Evolutionary conservation across 2,329 filamentous ascomycete species (phyloP), one percentile per base, ranked within the genome.

Genomic region (Hymenoscyphus repandus): DNA sequence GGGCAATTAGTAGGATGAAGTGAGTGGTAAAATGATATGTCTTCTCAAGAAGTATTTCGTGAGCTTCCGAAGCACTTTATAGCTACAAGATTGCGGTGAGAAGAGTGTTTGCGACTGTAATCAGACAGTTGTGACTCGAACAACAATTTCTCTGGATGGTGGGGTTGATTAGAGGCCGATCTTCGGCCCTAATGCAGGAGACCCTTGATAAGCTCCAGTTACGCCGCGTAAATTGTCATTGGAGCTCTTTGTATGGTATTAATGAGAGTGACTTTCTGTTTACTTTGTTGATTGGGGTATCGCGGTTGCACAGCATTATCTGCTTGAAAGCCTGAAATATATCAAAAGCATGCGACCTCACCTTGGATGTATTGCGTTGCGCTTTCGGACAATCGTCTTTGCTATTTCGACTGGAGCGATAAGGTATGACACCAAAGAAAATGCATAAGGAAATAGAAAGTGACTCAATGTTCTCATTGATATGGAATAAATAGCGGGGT

Each of bases 61-160:
- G 15, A 17, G 31, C 6, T 34, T 32, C 33, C 12, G 17, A 11
- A 33, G 31, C 7, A 45, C 15, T 11, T 33, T 17, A 30, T 33
- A 17, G 27, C n/a, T n/a, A n/a, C n/a, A n/a, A n/a, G n/a, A n/a
- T 45, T 45, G 6, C 33, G 42, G 27, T 2, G 42, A 20, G 42
- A 31, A 13, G 27, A n/a, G 33, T 27, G 13, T 13, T 37, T 18
- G 44, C 13, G 15, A 38, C 20, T 31, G n/a, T 31, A 22, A 27
- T 39, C 34, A 22, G 46, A 49, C 6, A 15, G 37, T 42, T 40
- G 31, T 49, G 46, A 49, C 46, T 49, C 46, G 30, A 40, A 47
- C 31, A 13, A 37, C 15, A 46, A 50, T 45, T 50, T 50, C 40
- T 50, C 47, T 36, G 37, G 43, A 34, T 27, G 31, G 44, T 46